A percentile compares a stretch with the other conserved stretches of the same genome.
These are phyloP conservation scores for Lenzites betulinus DNA, from an alignment of 768 basidiomycete genomes.

Conservation along the genomic window DNA sequence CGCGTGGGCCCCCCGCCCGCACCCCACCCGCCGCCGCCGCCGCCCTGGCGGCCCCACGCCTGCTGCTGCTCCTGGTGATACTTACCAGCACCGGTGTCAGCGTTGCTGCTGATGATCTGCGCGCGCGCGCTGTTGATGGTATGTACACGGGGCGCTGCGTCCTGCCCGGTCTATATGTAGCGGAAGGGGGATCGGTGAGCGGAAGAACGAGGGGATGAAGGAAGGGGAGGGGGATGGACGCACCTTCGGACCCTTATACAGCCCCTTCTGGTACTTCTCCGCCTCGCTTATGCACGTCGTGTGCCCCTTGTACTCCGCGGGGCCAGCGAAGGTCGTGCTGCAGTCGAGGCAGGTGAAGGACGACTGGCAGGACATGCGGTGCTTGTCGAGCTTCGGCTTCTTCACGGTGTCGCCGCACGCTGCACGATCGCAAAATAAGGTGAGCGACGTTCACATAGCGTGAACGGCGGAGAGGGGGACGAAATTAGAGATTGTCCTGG, in stretches of 20 bases:
- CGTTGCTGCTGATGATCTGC: constrained; percentile 2
- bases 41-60: constrained; percentile 19
- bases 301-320: constrained; percentile 78
- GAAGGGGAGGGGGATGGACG: constrained; percentile 25
- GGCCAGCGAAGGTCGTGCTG: constrained; percentile 76
- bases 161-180: not conserved
- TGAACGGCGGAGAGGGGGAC: not conserved
- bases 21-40: constrained; percentile 19
- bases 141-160: not conserved
- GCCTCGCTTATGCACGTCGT: constrained; percentile 88
- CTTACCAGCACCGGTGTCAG: constrained; percentile 24
- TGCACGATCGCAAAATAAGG: constrained; percentile 28
- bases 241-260: constrained; percentile 81
- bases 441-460: not conserved
- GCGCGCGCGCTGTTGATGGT: constrained; percentile 2
- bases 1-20: constrained; percentile 14
- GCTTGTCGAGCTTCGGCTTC: constrained; percentile 91
- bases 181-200: constrained; percentile 15
- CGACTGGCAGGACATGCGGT: constrained; percentile 58
- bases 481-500: constrained; percentile 10
- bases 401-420: constrained; percentile 87
- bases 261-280: constrained; percentile 87
- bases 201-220: not conserved
- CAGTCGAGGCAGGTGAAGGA: constrained; percentile 89
- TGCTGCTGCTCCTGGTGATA: constrained; percentile 25